phyloP scores from a whole-genome alignment of 768 basidiomycete species.

The Suillus tomentosus region DNA sequence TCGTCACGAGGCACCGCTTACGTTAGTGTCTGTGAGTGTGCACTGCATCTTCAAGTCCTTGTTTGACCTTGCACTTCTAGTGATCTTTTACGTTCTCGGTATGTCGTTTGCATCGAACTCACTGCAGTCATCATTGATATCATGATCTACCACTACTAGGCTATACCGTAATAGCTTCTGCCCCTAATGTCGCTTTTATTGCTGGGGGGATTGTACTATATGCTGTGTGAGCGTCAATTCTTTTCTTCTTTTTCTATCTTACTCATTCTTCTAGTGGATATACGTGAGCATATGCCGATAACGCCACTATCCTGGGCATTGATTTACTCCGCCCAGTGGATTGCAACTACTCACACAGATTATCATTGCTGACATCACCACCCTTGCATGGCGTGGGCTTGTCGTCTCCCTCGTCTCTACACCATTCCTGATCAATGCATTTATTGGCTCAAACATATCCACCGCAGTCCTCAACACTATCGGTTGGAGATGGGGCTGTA shows the following conservation, averaged over 20 bases:
- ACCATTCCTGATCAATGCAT: conserved; percentile 64
- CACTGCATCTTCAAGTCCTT: neutral
- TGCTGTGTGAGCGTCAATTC: conserved; percentile 43
- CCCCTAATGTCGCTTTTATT: conserved; percentile 44
- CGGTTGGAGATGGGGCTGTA: conserved; percentile 74
- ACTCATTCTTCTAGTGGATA: conserved; percentile 51
- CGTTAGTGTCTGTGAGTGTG: conserved; percentile 51
- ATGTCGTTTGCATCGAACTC: conserved; percentile 22
- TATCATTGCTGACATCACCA: conserved; percentile 63
- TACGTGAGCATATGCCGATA: conserved; percentile 40
- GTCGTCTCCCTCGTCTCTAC: conserved; percentile 47
- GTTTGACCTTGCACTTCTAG: conserved; percentile 24
- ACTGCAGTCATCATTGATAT: neutral
- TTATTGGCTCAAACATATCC: conserved; percentile 66
- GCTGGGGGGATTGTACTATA: conserved; percentile 61
- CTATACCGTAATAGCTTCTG: conserved; percentile 55
- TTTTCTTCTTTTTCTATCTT: conserved; percentile 16
- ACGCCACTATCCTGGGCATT: neutral
- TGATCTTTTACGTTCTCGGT: conserved; percentile 63
- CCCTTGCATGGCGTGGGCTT: conserved; percentile 57
- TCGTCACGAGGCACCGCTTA: conserved; percentile 68
- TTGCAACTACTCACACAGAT: conserved; percentile 66
- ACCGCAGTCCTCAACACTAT: conserved; percentile 42
- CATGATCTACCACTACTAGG: conserved; percentile 28
- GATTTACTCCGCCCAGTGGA: conserved; percentile 38